phyloP scores from a whole-genome alignment of 2,329 filamentous ascomycete species.

The Neofusicoccum umdonicola region DNA sequence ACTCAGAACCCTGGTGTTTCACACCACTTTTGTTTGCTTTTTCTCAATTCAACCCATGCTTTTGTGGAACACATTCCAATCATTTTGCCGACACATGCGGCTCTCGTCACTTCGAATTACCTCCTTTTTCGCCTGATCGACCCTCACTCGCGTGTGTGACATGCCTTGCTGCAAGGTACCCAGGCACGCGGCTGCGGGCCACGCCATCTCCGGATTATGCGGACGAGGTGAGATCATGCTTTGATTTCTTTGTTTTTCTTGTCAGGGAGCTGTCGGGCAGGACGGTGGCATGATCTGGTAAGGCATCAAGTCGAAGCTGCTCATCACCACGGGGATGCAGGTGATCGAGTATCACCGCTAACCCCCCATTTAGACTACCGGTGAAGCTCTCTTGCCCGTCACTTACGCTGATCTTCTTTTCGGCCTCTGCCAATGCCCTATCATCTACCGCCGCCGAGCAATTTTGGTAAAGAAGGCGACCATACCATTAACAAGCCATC shows the following conservation, averaged over 20 bases:
- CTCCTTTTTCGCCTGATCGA: neutral
- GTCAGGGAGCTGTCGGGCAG: neutral
- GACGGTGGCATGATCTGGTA: neutral
- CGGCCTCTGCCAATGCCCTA: neutral
- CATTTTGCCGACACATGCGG: neutral
- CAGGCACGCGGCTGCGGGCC: neutral
- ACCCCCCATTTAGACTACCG: neutral
- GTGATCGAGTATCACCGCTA: neutral
- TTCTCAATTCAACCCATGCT: neutral
- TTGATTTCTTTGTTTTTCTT: neutral
- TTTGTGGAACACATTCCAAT: neutral
- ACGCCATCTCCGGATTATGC: neutral
- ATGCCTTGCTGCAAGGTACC: neutral
- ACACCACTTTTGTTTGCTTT: neutral
- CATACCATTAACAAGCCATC: neutral
- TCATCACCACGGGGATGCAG: neutral
- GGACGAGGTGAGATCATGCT: neutral
- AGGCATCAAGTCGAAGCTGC: neutral
- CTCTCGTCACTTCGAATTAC: neutral
- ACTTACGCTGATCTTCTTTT: neutral
- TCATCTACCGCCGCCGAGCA: neutral
- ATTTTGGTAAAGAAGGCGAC: neutral
- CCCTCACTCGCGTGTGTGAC: neutral
- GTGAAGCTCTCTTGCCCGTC: neutral
- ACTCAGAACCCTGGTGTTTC: neutral